Base-by-base conservation (phyloP, 495 filamentous ascomycete genomes). In the Podospora appendiculata region DNA sequence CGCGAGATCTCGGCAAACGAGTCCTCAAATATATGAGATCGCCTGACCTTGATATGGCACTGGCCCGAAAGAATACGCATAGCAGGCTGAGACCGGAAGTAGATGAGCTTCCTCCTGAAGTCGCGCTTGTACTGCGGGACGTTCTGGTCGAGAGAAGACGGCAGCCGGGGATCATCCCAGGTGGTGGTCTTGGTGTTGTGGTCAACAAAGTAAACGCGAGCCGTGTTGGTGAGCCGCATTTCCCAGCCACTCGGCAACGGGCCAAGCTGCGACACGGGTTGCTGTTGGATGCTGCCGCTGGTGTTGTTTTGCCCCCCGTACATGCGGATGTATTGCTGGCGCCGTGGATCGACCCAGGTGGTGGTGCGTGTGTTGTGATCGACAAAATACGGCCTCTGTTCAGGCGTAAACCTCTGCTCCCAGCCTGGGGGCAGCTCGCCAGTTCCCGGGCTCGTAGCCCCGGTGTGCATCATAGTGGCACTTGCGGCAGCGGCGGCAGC, bases 121-220 rank as follows among this genome's bases (percentile, higher is more conserved):
- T 98, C 93, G 62, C 93, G 88, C 82, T 98, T 98, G 75, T 98
- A 98, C 70, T 98, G 93, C 16, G 93, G 93, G 19, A 98, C 93
- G 55, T 96, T 96, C 76, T 98, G 93, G 63, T 98, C 93, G 53
- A 98, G 74, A 3, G 94, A 97, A 8, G 92, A 96, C 44, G 93
- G 93, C 55, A 98, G 73, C 52, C 93, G 83, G 17, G 93, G 93
- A 61, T 98, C 93, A 62, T 98, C 93, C 93, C 93, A 98, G n/a
- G 93, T 98, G 11, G 93, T 98, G 0, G 93, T 98, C 76, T 98
- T 98, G 53, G 93, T 98, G 66, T 98, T 98, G 75, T 98, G 93
- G 63, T 98, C 93, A 35, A 98, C 93, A 64, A 98, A 98, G 70
- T 98, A 98, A 18, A 98, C 93, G 43, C 93, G 82, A 11, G 93